Base-by-base conservation (phyloP, 192 early-diverging fungal genomes). In the Dissophora ornata region DNA sequence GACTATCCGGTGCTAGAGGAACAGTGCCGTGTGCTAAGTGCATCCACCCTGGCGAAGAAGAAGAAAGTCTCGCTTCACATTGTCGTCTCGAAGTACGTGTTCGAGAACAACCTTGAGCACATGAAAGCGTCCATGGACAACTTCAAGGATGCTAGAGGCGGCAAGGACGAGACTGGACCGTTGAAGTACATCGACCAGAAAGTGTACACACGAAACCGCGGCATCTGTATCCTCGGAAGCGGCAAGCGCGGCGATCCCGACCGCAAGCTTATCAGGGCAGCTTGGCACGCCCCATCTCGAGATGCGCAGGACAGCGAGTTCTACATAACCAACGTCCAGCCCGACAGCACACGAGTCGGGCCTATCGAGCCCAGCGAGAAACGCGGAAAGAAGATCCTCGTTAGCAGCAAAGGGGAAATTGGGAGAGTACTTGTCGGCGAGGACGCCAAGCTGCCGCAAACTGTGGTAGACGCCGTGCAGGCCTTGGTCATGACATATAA, bases 61-160 rank as follows among this genome's bases (percentile, higher is more conserved):
- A 38, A 38, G 13, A 38, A 38, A 13, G n/a, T 56, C n/a, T 40
- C 36, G 21, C 36, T 48, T 15, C 58, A 61, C 18, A 48, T 61
- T 34, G 29, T 61, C 16, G 48, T 61, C 22, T 46, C 58, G n/a
- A 58, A 40, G 19, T 56, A 56, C 34, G 33, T 22, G 5, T 56
- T 56, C 22, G 24, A 56, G 19, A 56, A 38, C 54, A 40, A 56
- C 36, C 15, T 22, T n/a, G 16, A 56, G 48, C 48, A 50, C 48
- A 50, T 50, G 48, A 4, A 24, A 25, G 24, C 18, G 26, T 50
- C 26, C 48, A 50, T 50, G 48, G 22, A 25, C 19, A 24, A 50
- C 48, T 26, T 50, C 25, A 26, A 50, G 48, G 10, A 8, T 25
- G 48, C 48, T 21, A 50, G 48, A 24, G 21, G 22, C 11, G 24